Percentiles rank a stretch among this genome's conserved stretches.
Evolutionary conservation across 345 rosid species (phyloP).

Genomic region (Arabis hirsuta): DNA sequence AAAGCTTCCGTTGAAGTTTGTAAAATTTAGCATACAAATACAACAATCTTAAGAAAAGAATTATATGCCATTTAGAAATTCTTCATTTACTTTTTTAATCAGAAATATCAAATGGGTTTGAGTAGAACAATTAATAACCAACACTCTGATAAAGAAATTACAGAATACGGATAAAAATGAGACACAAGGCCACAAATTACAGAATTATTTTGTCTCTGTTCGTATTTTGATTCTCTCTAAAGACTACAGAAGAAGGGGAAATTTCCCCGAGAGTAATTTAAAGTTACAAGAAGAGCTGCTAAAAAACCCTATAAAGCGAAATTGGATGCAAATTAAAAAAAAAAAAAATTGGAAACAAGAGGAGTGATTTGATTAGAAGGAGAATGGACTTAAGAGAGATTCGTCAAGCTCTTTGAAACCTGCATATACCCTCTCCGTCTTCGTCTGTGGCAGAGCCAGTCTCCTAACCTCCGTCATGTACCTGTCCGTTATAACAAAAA

Average conservation of each 20-base stretch:
- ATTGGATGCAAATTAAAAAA: conserved; percentile 11
- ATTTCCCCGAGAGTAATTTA: conserved; percentile 3
- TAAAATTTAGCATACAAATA: not conserved
- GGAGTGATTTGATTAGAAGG: conserved; percentile 48
- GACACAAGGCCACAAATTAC: conserved; percentile 15
- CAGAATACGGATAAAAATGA: conserved; percentile 25
- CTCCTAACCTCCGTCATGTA: conserved; percentile 92
- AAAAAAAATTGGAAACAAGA: not conserved
- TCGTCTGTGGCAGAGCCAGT: conserved; percentile 75
- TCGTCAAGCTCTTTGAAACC: conserved; percentile 92
- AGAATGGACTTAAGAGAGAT: conserved; percentile 69
- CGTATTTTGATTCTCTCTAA: conserved; percentile 30
- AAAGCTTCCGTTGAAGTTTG: not conserved
- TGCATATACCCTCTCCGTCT: conserved; percentile 73
- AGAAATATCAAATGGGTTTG: conserved; percentile 3
- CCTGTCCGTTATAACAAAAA: conserved; percentile 47
- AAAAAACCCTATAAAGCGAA: conserved; percentile 29
- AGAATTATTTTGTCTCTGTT: conserved; percentile 29
- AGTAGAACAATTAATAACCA: conserved; percentile 13
- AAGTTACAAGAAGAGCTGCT: conserved; percentile 37
- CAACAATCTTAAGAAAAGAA: not conserved
- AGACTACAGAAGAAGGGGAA: conserved; percentile 22
- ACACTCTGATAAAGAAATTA: conserved; percentile 14
- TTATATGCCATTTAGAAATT: not conserved
- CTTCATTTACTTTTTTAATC: not conserved